Base-by-base conservation (phyloP, 2,329 filamentous ascomycete genomes). In the Aspergillus pseudotamarii region DNA sequence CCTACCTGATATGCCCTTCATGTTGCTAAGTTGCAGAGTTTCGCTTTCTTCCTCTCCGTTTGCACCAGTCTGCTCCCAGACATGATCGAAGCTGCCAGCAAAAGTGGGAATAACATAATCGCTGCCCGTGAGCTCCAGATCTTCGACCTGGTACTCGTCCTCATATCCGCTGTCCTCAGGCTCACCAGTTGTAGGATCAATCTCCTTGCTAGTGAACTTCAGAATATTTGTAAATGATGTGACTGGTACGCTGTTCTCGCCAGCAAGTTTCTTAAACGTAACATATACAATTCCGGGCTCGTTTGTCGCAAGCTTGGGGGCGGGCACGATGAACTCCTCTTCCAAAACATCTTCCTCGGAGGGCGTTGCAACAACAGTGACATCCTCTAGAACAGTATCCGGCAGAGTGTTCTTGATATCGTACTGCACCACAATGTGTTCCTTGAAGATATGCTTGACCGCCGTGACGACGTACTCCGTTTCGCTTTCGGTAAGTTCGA, bases 181-280 rank as follows among this genome's bases (percentile, higher is more conserved):
- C 80, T 97, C 93, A 68, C 89, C 88, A n/a, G 92, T 97, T 30
- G 91, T 91, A 6, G 95, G 95, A 73, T 99, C 95, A 69, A 99
- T 95, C 80, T 99, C 95, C 82, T 97, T 98, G 83, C 91, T 95
- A 21, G 93, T 97, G 78, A 99, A 99, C 80, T 95, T 97, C 75
- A 99, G 90, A 45, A 92, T 83, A 79, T 98, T 99, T 69, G 92
- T 93, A 79, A 99, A 96, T 48, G 88, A 91, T 58, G 90, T 89
- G 26, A 91, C 84, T 5, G 93, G 89, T 77, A 96, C 90, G n/a
- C 90, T 86, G 50, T 83, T 85, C 72, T 93, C 91, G 61, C 92
- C 93, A 63, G 85, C 87, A 32, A 88, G 81, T 78, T 96, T 95
- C 81, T 91, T 92, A 84, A 99, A 97, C 2, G 93, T 93, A 46